Evolutionary conservation across 345 rosid species (phyloP).

Genomic region (Aquilaria yunnanensis): DNA sequence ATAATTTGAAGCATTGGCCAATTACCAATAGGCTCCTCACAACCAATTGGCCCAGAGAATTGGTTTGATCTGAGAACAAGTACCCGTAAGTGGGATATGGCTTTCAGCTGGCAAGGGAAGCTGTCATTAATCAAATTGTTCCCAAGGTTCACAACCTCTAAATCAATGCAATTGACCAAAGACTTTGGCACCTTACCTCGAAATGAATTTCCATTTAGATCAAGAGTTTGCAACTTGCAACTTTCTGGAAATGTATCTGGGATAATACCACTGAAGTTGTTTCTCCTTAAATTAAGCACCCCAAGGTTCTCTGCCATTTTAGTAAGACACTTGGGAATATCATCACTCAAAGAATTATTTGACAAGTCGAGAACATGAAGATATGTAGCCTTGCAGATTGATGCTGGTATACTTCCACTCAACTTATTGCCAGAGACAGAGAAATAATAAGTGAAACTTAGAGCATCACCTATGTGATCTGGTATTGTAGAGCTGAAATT

Average conservation of each 20-base stretch:
- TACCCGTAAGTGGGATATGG: constrained; percentile 22
- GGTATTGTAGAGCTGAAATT: constrained; percentile 19
- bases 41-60: constrained; percentile 13
- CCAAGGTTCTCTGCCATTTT: not conserved
- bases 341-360: not conserved
- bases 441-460: constrained; percentile 5
- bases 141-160: constrained; percentile 35
- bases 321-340: constrained; percentile 7
- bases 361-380: constrained; percentile 5
- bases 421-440: constrained; percentile 30
- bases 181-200: constrained; percentile 28
- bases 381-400: constrained; percentile 4
- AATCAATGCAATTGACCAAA: constrained; percentile 12
- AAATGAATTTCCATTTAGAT: constrained; percentile 27
- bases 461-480: constrained; percentile 10
- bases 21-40: not conserved
- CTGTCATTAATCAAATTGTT: constrained; percentile 22
- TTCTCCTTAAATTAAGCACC: constrained; percentile 29
- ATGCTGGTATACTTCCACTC: constrained; percentile 15
- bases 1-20: constrained; percentile 36
- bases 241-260: constrained; percentile 8
- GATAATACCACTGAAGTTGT: constrained; percentile 16
- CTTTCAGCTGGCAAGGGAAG: constrained; percentile 33
- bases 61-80: constrained; percentile 30
- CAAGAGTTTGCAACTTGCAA: constrained; percentile 25